These are phyloP conservation scores for Tylopilus sp. DNA, from an alignment of 1,284 basidiomycete species.

Conservation along the genomic window DNA sequence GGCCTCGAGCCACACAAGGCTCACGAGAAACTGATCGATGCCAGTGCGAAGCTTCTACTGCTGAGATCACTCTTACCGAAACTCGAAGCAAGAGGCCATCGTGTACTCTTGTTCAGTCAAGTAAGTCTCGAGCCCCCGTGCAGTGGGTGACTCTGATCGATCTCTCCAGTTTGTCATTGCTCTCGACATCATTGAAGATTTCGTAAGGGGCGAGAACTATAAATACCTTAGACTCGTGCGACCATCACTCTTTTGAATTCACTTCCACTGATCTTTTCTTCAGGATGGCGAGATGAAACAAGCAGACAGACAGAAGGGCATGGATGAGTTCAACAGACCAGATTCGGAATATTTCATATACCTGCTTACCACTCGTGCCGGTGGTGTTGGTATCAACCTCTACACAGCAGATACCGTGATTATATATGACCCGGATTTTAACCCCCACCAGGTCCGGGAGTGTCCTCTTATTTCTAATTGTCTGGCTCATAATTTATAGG, in stretches of 20 bases:
- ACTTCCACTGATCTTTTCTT: slow-evolving; percentile 3
- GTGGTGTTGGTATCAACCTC: slow-evolving; percentile 94
- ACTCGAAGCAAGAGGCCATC: slow-evolving; percentile 86
- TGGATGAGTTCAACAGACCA: slow-evolving; percentile 90
- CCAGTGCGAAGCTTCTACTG: slow-evolving; percentile 84
- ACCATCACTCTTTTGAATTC: slow-evolving; percentile 15
- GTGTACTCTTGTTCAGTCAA: slow-evolving; percentile 96
- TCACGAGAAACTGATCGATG: slow-evolving; percentile 80
- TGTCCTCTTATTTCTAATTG: neutral
- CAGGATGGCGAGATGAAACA: slow-evolving; percentile 92
- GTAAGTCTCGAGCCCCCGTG: slow-evolving; percentile 43
- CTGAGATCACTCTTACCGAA: slow-evolving; percentile 83
- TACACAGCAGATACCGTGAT: slow-evolving; percentile 89
- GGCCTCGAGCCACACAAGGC: slow-evolving; percentile 57
- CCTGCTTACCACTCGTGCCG: slow-evolving; percentile 90
- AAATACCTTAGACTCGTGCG: slow-evolving; percentile 86
- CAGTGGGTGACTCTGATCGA: neutral
- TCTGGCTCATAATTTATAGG: slow-evolving; percentile 38
- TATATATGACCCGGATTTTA: slow-evolving; percentile 91
- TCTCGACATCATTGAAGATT: slow-evolving; percentile 90
- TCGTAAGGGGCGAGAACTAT: slow-evolving; percentile 83
- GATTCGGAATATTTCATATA: slow-evolving; percentile 88
- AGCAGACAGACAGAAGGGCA: slow-evolving; percentile 83
- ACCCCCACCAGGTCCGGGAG: slow-evolving; percentile 78
- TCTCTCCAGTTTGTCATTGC: slow-evolving; percentile 87